These are phyloP conservation scores for Orbilia brochopaga DNA, from an alignment of 2,329 filamentous ascomycete species.

Conservation along the genomic window DNA sequence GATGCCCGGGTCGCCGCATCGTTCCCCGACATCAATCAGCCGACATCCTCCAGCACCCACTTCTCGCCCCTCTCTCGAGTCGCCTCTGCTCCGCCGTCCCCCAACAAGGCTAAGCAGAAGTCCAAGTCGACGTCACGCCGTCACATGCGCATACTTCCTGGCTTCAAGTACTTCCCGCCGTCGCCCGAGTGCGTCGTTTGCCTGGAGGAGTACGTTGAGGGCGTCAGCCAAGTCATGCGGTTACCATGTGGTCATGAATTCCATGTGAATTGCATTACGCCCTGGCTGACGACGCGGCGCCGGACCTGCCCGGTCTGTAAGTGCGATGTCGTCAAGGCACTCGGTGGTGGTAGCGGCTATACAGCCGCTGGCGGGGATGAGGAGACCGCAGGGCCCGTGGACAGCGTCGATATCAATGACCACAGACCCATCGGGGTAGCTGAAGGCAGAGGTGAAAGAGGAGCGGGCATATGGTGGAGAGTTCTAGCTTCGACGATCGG, in stretches of 20 bases:
- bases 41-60: slow-evolving; percentile 57
- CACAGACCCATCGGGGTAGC: slow-evolving; percentile 22
- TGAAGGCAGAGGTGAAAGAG: slow-evolving; percentile 27
- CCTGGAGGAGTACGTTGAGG: slow-evolving; percentile 93
- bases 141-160: slow-evolving; percentile 59
- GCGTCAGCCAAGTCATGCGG: slow-evolving; percentile 94
- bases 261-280: slow-evolving; percentile 97
- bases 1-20: slow-evolving; percentile 52
- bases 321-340: slow-evolving; percentile 78
- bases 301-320: slow-evolving; percentile 99
- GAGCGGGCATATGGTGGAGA: slow-evolving; percentile 29
- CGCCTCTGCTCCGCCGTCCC: slow-evolving; percentile 60
- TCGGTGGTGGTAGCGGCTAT: slow-evolving; percentile 35
- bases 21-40: slow-evolving; percentile 40
- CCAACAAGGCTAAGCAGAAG: slow-evolving; percentile 26
- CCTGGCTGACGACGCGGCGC: slow-evolving; percentile 92
- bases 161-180: slow-evolving; percentile 60
- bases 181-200: slow-evolving; percentile 90
- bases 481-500: slow-evolving; percentile 18
- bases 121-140: slow-evolving; percentile 22
- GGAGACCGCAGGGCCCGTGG: slow-evolving; percentile 8
- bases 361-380: slow-evolving; percentile 26
- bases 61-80: slow-evolving; percentile 55
- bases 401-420: background rate
- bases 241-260: slow-evolving; percentile 97